Base-by-base conservation (phyloP, 345 rosid genomes). In the Alliaria petiolata region DNA sequence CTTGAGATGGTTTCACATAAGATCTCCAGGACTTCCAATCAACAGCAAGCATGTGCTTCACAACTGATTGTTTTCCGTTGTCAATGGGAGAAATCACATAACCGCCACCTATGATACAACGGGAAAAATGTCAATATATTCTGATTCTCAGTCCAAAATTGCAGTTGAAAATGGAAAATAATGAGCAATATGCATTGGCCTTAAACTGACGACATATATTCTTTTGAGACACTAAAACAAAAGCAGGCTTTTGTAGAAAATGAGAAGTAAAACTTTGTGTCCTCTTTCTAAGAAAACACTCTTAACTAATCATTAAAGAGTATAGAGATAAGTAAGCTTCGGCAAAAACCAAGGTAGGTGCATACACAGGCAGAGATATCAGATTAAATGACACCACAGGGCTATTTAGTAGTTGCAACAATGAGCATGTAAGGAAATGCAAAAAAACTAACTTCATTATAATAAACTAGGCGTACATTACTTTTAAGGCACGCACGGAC, bases 31-130 rank as follows among this genome's bases (percentile, higher is more conserved):
- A 87, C 80, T 89, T 93, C 98, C 97, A 93, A 71, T 93, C 97
- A 81, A 89, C 79, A 71, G 96, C 98, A 76, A 93, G 97, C 98
- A 93, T 93, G 83, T 90, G 97, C 81, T 93, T 93, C 58, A 93
- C 96, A 34, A 85, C 81, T 45, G 98, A 93, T 45, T 83, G 86
- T 76, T 77, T 85, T 62, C 92, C 97, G 45, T 89, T 84, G 59
- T 84, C 84, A 20, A 80, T 72, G 14, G 97, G 98, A 80, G 93
- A 83, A 63, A 93, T 81, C 57, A 93, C 96, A 82, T 86, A 93
- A 77, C 98, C 98, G 40, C 97, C 98, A 79, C 98, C 97, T 90
- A 83, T 70, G 68, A 84, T 39, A 59, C 45, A 71, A 43, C 78
- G 36, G 63, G 26, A 35, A 67, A n/a, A 74, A 44, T 52, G 44